Evolutionary conservation across 1,139 yeast species (phyloP), one percentile per base, ranked within the genome.

Genomic region (Lodderomyces elongisporus): DNA sequence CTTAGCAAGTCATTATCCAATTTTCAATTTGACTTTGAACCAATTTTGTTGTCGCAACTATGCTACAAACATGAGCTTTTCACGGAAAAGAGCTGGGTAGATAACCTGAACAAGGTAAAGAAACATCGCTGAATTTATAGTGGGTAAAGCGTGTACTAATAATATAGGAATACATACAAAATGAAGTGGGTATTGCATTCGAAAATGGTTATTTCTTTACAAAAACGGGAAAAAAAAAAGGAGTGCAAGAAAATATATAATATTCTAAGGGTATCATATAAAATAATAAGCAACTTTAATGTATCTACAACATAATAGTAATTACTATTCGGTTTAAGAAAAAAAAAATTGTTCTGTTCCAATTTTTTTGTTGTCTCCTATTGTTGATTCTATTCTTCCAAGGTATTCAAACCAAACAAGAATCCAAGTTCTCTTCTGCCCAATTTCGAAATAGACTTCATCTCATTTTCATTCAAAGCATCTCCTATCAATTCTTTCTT

Each of bases 401-500:
- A 45, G 13, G 38, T 52, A 48, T 76, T 76, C 49, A 84, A 62
- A 25, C 94, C 94, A 59, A 87, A 87, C 57, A 88, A 72, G 56
- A 70, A 83, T 2, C 91, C 82, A 44, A 88, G 66, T 52, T 88
- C 95, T 38, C 66, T 66, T 46, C 79, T 71, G 36, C 85, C 84
- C 42, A 87, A 69, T 38, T 72, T 70, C 31, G 82, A 76, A 21
- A 83, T 76, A 24, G 69, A 70, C 47, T 75, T 77, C 61, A 85
- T 66, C 15, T 83, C 85, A 25, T 70, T 72, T 35, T 87, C 89
- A 55, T 85, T 50, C 61, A 85, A 66, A 0, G 96, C 96, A 14
- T 81, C 71, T 27, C 81, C 84, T 27, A 89, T 87, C 52, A 87
- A 51, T 43, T 76, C 79, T 46, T 79, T 78, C 62, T 89, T 89